Evolutionary conservation across 1,284 basidiomycete genomes (phyloP), one percentile per base, ranked within the genome.

Genomic region (Boletus holoroseus): DNA sequence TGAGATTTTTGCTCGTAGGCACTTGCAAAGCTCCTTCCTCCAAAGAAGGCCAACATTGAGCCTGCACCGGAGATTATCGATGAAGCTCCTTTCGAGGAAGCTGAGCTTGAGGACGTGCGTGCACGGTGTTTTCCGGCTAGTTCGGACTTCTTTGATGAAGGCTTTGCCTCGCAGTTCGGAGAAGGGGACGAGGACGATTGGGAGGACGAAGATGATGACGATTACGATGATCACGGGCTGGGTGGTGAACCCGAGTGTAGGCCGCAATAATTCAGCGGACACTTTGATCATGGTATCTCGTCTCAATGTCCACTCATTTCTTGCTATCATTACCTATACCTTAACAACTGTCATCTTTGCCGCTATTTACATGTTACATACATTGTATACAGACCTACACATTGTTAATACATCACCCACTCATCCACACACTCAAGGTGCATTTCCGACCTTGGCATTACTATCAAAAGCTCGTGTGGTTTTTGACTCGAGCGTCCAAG

Each of bases 71-170:
- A 75, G 50, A 72, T 85, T 50, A 81, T 91, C 44, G 86, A 88
- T 58, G 79, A 87, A 59, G 85, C 76, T 35, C 70, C 75, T 51
- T 89, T 80, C 66, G 88, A 87, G 68, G 83, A 84, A 69, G 79
- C 78, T 68, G 84, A 84, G 70, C 77, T 89, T 73, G 77, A 78
- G 63, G 83, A 88, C 74, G 83, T 90, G 78, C 79, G 86, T 85
- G 75, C 73, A 71, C 77, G 80, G 73, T 79, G 78, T 78, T 84
- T 82, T 73, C 75, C 77, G 71, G 76, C 79, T 74, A 76, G 75
- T 63, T 72, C 75, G 65, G 75, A 77, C 66, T 85, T 85, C 78
- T 82, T 85, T 84, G 82, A 85, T 76, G 74, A 81, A 64, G 78
- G 70, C 59, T 81, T 80, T 74, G 68, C 75, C 68, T 75, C 74